phyloP scores from a whole-genome alignment of 345 rosid genomes.

The Brassica carinata region DNA sequence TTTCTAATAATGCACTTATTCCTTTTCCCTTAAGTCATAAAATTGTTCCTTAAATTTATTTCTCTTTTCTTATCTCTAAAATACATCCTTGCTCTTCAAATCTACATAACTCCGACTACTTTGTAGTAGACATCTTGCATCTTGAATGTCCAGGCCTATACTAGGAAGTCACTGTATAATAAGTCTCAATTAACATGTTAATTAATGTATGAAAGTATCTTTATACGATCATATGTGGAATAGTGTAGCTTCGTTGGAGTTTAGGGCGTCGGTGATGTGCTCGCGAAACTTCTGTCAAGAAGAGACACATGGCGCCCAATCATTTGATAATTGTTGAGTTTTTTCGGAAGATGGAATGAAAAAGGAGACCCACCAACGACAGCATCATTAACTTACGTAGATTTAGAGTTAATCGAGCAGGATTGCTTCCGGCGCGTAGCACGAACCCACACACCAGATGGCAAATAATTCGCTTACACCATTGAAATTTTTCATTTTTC shows the following conservation, averaged over 20 bases:
- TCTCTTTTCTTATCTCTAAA: too few relatives aligned
- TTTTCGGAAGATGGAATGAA: slow-evolving; percentile 17
- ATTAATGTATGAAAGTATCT: neutral
- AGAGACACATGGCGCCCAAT: slow-evolving; percentile 21
- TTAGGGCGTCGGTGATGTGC: slow-evolving; percentile 40
- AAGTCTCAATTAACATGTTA: neutral
- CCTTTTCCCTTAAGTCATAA: too few relatives aligned
- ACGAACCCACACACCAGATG: slow-evolving; percentile 33
- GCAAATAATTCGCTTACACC: neutral
- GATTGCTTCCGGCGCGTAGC: slow-evolving; percentile 23
- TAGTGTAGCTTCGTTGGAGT: slow-evolving; percentile 12
- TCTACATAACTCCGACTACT: too few relatives aligned
- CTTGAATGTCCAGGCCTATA: too few relatives aligned
- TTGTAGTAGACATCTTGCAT: too few relatives aligned
- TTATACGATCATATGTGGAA: neutral
- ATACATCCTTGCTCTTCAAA: too few relatives aligned
- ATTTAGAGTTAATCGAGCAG: slow-evolving; percentile 20
- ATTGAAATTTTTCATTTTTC: neutral
- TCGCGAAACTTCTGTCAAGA: neutral
- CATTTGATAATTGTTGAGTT: slow-evolving; percentile 21
- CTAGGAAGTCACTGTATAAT: too few relatives aligned
- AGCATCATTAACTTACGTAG: slow-evolving; percentile 27
- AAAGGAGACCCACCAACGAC: slow-evolving; percentile 18
- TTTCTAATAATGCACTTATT: too few relatives aligned
- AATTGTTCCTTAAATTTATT: too few relatives aligned